A percentile compares a stretch with the other conserved stretches of the same genome.
Conservation (phyloP, 1,284 basidiomycete species). For the Trametes polyzona region DNA sequence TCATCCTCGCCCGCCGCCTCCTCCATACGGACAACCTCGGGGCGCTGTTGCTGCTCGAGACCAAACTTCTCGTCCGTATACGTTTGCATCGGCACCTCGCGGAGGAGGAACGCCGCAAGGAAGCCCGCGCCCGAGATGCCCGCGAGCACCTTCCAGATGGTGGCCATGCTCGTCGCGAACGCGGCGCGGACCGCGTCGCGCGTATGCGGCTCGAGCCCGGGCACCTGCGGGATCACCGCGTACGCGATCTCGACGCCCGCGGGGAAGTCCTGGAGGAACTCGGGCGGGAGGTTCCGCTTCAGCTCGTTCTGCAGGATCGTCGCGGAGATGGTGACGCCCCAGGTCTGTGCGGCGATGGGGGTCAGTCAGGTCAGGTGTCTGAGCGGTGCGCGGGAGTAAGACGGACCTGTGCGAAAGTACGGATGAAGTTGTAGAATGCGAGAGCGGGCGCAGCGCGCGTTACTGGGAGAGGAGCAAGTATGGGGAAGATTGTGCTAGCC, state of each 20-base stretch:
- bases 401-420: conserved; percentile 33
- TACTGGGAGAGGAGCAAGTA: conserved; percentile 40
- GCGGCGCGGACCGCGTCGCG: conserved; percentile 36
- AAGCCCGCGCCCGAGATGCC: conserved; percentile 41
- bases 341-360: conserved; percentile 34
- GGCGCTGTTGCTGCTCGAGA: conserved; percentile 1
- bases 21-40: not conserved
- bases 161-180: conserved; percentile 38
- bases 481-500: conserved; percentile 35
- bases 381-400: too few species aligned
- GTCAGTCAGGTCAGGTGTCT: not conserved
- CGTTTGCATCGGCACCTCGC: conserved; percentile 38
- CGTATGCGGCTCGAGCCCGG: conserved; percentile 36
- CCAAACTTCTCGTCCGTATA: conserved; percentile 35
- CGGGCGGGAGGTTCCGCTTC: conserved; percentile 36
- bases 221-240: conserved; percentile 40
- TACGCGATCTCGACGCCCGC: conserved; percentile 41
- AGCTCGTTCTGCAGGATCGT: conserved; percentile 46
- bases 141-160: conserved; percentile 41
- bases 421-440: conserved; percentile 38
- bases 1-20: not conserved
- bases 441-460: conserved; percentile 34
- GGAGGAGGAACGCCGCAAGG: conserved; percentile 36
- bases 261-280: conserved; percentile 38
- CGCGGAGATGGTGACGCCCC: conserved; percentile 43